Conservation (phyloP, 2,329 filamentous ascomycete genomes). For the Ceratocystis eucalypticola region DNA sequence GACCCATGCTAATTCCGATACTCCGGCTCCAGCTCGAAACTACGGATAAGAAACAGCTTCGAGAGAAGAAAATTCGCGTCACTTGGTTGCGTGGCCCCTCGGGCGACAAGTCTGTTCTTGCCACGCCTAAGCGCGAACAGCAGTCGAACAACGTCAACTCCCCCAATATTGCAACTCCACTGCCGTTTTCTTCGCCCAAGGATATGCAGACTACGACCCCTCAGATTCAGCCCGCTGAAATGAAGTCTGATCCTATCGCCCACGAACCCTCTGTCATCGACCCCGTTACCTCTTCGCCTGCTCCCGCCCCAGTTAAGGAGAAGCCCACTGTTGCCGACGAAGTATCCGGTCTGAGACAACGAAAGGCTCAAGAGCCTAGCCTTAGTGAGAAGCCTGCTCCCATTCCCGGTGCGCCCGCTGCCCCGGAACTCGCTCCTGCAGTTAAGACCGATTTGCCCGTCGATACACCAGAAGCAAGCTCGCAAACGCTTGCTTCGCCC, state of each 20-base stretch:
- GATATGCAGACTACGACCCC: slow-evolving; percentile 25
- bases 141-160: slow-evolving; percentile 17
- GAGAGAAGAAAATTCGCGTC: slow-evolving; percentile 94
- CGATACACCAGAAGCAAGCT: neutral
- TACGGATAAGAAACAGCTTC: slow-evolving; percentile 63
- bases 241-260: slow-evolving; percentile 7
- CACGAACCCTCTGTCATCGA: slow-evolving; percentile 33
- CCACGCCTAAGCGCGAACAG: slow-evolving; percentile 18
- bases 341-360: slow-evolving; percentile 14
- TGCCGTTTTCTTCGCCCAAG: slow-evolving; percentile 33
- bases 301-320: slow-evolving; percentile 1
- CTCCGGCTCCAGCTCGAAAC: slow-evolving; percentile 51
- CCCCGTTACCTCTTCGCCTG: slow-evolving; percentile 27
- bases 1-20: slow-evolving; percentile 12
- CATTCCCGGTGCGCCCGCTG: neutral
- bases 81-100: slow-evolving; percentile 53
- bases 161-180: slow-evolving; percentile 31
- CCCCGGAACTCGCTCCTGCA: neutral
- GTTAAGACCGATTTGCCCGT: neutral
- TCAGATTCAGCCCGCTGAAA: slow-evolving; percentile 21
- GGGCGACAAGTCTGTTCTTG: slow-evolving; percentile 22
- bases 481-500: slow-evolving; percentile 10
- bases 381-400: slow-evolving; percentile 9
- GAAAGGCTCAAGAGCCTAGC: slow-evolving; percentile 8
- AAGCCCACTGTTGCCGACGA: slow-evolving; percentile 6